Conservation (phyloP, 2,329 filamentous ascomycete genomes). For the Raffaelea arxii region DNA sequence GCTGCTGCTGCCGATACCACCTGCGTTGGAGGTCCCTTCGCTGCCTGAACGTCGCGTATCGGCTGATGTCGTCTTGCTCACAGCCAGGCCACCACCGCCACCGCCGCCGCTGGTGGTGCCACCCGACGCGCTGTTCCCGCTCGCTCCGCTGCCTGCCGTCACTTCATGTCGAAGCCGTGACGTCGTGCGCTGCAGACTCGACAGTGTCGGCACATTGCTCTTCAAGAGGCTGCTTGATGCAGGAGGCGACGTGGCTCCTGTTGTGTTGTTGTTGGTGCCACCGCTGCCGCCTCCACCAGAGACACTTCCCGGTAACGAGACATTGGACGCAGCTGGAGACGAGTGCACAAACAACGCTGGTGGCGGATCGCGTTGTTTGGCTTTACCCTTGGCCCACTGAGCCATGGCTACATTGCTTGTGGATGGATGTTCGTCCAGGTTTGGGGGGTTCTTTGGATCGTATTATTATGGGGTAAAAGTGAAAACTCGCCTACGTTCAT, state of each 20-base stretch:
- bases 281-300: slow-evolving; percentile 2
- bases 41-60: neutral
- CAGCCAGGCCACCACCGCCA: neutral
- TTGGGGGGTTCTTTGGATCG: too few relatives aligned
- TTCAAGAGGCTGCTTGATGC: neutral
- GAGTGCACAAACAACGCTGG: slow-evolving; percentile 75
- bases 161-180: slow-evolving; percentile 10
- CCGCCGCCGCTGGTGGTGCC: neutral
- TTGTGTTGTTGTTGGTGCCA: neutral
- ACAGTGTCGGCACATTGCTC: slow-evolving; percentile 5
- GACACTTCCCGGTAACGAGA: slow-evolving; percentile 44
- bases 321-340: slow-evolving; percentile 65
- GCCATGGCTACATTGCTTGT: slow-evolving; percentile 25
- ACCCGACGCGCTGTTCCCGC: too few relatives aligned
- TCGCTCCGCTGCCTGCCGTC: too few relatives aligned
- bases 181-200: slow-evolving; percentile 9
- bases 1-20: neutral
- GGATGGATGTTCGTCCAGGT: too few relatives aligned
- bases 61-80: neutral
- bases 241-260: neutral
- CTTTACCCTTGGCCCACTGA: slow-evolving; percentile 34
- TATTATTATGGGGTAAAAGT: too few relatives aligned
- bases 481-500: too few relatives aligned
- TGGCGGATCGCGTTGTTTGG: slow-evolving; percentile 45
- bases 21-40: neutral